Evolutionary conservation across 768 basidiomycete species (phyloP), one percentile per base, ranked within the genome.

Genomic region (Auriscalpium microsporum): DNA sequence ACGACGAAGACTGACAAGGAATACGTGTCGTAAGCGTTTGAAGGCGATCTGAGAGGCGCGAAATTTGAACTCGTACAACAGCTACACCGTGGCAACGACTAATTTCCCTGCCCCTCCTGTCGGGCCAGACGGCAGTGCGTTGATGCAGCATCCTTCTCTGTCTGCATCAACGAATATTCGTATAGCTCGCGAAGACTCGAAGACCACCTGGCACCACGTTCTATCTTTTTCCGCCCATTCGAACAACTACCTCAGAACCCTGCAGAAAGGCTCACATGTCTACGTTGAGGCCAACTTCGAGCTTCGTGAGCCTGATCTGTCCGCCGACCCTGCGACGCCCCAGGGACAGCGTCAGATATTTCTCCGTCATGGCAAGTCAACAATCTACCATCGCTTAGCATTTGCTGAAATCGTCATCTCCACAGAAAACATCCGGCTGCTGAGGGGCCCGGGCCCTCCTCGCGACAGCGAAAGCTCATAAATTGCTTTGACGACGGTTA

Each of bases 221-320:
- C 63, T 91, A 48, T 91, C 85, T 23, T 93, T 93, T 75, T 71
- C 72, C n/a, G 76, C 81, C 8, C 4, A 45, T 42, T 63, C 80
- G n/a, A 84, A 84, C 60, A 80, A 73, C 56, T 89, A 79, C 63
- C 78, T 94, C 37, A 75, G 72, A 56, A 81, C 71, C 45, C 66
- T 94, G 42, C 77, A 69, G 62, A 88, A 87, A 60, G 91, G 91
- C 6, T 72, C 79, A 49, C 82, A 74, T 56, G 90, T 94, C 16
- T 92, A 83, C 58, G 90, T 89, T 37, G 91, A 94, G 68, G 84
- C 90, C 33, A 76, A 73, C 61, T 91, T 78, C 58, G 89, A 91
- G 68, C 68, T 92, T 21, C 80, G 84, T 40, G 87, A 91, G 56
- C 79, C 89, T 9, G 85, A 86, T 42, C 68, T 76, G 7, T 75